Conservation (phyloP, 768 basidiomycete species). For the Leccinum subgranulosum region DNA sequence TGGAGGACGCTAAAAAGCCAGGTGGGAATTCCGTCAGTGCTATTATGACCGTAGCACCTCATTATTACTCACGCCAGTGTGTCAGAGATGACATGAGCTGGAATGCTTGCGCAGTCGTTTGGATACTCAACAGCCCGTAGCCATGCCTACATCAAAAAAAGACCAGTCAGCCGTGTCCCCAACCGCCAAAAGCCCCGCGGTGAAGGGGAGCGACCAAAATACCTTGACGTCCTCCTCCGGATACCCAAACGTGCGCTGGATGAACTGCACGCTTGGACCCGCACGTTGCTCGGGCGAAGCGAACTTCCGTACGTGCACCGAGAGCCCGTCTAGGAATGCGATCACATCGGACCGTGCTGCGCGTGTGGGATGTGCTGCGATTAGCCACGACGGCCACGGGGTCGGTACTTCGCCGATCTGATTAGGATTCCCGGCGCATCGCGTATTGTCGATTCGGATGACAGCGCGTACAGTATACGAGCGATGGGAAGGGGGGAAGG, state of each 20-base stretch:
- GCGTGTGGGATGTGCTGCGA: slow-evolving; percentile 78
- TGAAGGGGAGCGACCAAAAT: background rate
- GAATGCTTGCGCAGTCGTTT: slow-evolving; percentile 58
- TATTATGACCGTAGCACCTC: background rate
- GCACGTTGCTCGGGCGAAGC: slow-evolving; percentile 54
- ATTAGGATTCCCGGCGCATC: background rate
- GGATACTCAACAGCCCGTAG: slow-evolving; percentile 77
- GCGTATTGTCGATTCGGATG: background rate
- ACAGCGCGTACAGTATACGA: background rate
- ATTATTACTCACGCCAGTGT: slow-evolving; percentile 59
- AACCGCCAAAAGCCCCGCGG: background rate
- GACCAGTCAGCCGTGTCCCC: background rate
- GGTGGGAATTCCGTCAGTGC: slow-evolving; percentile 2
- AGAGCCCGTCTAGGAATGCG: slow-evolving; percentile 62
- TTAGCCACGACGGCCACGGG: slow-evolving; percentile 97
- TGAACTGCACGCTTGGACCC: slow-evolving; percentile 66
- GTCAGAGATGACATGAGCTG: slow-evolving; percentile 59
- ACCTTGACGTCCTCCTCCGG: slow-evolving; percentile 79
- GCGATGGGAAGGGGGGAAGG: background rate
- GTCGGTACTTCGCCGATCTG: slow-evolving; percentile 86
- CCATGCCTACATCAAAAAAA: slow-evolving; percentile 59
- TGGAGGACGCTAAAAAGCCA: slow-evolving; percentile 55
- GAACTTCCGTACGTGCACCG: slow-evolving; percentile 65
- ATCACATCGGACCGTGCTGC: slow-evolving; percentile 48
- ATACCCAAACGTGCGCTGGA: slow-evolving; percentile 78